phyloP scores from a whole-genome alignment of 345 rosid genomes.

The Arabis hirsuta region DNA sequence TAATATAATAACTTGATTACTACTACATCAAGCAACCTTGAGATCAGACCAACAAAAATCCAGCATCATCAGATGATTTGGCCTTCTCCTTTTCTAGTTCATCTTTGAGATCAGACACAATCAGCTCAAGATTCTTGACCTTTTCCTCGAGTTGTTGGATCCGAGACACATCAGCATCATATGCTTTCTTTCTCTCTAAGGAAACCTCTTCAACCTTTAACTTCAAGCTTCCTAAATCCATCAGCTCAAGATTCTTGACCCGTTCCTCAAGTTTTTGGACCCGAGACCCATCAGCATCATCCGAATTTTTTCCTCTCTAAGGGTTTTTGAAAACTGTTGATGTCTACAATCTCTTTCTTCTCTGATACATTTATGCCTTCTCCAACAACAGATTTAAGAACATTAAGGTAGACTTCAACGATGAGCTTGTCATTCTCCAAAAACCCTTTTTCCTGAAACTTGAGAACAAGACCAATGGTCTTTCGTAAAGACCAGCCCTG shows the following conservation, averaged over 20 bases:
- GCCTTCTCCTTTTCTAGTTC: slow-evolving; percentile 18
- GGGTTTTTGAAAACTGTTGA: neutral
- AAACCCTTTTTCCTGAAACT: slow-evolving; percentile 9
- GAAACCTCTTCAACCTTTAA: neutral
- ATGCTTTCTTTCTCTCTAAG: too few relatives aligned
- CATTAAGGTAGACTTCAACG: slow-evolving; percentile 17
- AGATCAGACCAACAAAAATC: too few relatives aligned
- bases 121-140: too few relatives aligned
- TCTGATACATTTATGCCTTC: slow-evolving; percentile 6
- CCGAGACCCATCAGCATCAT: neutral
- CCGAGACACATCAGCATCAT: too few relatives aligned
- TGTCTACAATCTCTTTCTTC: neutral
- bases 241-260: slow-evolving; percentile 16
- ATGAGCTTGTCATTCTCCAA: slow-evolving; percentile 28
- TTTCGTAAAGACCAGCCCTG: neutral
- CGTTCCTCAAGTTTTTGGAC: slow-evolving; percentile 6
- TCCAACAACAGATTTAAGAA: slow-evolving; percentile 10
- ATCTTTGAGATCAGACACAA: slow-evolving; percentile 1
- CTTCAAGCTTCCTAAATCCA: neutral
- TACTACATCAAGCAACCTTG: slow-evolving; percentile 15
- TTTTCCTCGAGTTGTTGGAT: too few relatives aligned
- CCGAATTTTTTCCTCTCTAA: too few relatives aligned
- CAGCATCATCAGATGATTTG: neutral
- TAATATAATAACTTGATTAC: neutral
- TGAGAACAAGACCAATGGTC: slow-evolving; percentile 5